Conservation (phyloP, 148 eudicot species). For the Vaccinium myrtillus region DNA sequence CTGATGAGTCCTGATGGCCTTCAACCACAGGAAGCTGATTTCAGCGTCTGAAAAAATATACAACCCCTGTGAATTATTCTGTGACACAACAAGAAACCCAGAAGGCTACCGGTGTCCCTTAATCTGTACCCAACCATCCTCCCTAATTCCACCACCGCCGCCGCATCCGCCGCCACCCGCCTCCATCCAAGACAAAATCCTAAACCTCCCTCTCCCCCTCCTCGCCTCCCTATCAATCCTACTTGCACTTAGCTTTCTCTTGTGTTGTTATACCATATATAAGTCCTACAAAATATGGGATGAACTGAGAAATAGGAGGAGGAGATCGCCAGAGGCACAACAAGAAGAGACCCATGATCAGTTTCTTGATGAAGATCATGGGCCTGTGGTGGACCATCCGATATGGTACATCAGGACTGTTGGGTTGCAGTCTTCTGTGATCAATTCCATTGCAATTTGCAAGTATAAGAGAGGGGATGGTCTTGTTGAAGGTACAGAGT, state of each 20-base stretch:
- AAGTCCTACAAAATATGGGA: conserved; percentile 22
- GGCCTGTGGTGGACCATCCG: conserved; percentile 48
- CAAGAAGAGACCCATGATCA: conserved; percentile 19
- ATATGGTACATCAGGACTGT: conserved; percentile 65
- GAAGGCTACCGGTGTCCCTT: conserved; percentile 22
- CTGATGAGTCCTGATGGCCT: conserved; percentile 11
- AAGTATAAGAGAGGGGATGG: conserved; percentile 48
- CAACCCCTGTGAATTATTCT: neutral
- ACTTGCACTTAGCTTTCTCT: conserved; percentile 22
- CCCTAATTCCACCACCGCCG: neutral
- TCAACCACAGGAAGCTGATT: conserved; percentile 17
- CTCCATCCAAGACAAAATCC: neutral
- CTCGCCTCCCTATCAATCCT: conserved; percentile 28
- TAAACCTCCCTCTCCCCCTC: conserved; percentile 30
- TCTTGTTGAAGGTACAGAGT: conserved; percentile 50
- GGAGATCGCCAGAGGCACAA: neutral
- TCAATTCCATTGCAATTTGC: conserved; percentile 41
- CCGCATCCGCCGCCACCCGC: neutral
- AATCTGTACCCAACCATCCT: neutral
- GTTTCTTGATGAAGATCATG: conserved; percentile 39
- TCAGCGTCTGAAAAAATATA: neutral
- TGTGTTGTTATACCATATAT: conserved; percentile 27
- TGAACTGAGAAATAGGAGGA: neutral
- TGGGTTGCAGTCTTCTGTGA: conserved; percentile 51
- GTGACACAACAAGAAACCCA: conserved; percentile 2